Base-by-base conservation (phyloP, 2,329 filamentous ascomycete genomes). In the Aspergillus texensis region DNA sequence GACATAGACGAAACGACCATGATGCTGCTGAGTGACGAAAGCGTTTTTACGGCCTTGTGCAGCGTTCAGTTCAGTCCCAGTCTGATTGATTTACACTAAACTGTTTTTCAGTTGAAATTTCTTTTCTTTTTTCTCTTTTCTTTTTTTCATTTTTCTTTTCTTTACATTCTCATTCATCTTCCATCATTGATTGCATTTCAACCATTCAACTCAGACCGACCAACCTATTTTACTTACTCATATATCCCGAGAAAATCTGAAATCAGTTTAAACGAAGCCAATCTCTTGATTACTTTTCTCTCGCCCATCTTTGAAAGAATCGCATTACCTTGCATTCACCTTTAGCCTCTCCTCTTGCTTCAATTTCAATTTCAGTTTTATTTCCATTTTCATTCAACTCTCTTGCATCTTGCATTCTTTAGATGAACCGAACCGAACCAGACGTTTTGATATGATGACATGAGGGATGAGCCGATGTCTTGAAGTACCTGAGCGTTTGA, bases 1-100 rank as follows among this genome's bases (percentile, higher is more conserved):
- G 66, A 69, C 63, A 65, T 68, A 67, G 66, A 69, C 65, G 67
- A 68, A 62, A 64, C 63, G 67, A 65, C 59, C 45, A 64, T 61
- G 58, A 67, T 61, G 61, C 62, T 68, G 64, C 62, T 60, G 53
- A 58, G 59, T 48, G 65, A 63, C 60, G 61, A 61, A 61, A 62
- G 63, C 57, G 45, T 52, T 63, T 62, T 61, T 16, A 36, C 61
- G 58, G 61, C 46, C 50, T 52, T 63, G 16, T 66, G 60, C 66
- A 65, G 63, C 63, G 60, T 63, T 57, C 55, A 58, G 43, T 62
- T 63, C 55, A 61, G 43, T 62, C 62, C 60, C 39, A 61, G 60
- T 64, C 43, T 54, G 26, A 52, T 46, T 52, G 21, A 50, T 16
- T 50, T n/a, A 16, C 41, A 21, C 26, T 41, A 4, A 16, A 24